phyloP scores from a whole-genome alignment of 2,329 filamentous ascomycete species.

The Dothiorella sarmentorum region DNA sequence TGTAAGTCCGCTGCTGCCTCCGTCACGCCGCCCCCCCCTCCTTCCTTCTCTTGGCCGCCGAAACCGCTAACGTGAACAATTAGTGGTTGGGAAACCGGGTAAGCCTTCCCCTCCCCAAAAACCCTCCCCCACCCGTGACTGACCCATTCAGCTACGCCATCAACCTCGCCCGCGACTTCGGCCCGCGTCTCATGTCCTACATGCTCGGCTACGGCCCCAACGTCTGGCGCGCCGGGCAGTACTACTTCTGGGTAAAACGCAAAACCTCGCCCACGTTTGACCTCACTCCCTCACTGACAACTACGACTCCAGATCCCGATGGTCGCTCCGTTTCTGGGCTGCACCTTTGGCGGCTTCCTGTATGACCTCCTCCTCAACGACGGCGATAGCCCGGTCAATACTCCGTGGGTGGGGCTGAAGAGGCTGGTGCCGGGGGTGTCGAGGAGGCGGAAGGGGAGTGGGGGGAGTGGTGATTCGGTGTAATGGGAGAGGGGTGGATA shows the following conservation, averaged over 20 bases:
- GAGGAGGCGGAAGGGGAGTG: too few species aligned
- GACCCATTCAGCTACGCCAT: constrained; percentile 47
- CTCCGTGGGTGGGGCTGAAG: constrained; percentile 55
- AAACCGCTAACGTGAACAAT: neutral
- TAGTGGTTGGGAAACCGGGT: constrained; percentile 62
- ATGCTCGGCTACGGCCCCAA: constrained; percentile 63
- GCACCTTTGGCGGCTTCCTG: constrained; percentile 59
- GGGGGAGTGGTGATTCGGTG: too few species aligned
- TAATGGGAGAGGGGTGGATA: too few species aligned
- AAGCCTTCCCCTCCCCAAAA: constrained; percentile 22
- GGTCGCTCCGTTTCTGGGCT: constrained; percentile 62
- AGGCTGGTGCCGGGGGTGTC: constrained; percentile 4
- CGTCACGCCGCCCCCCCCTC: too few species aligned
- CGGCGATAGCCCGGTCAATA: constrained; percentile 60
- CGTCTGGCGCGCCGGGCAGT: constrained; percentile 60
- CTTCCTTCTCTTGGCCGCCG: too few species aligned
- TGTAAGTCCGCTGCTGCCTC: constrained; percentile 34
- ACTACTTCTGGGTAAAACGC: constrained; percentile 60
- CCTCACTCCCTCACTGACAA: neutral
- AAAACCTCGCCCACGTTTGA: neutral
- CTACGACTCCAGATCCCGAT: constrained; percentile 52
- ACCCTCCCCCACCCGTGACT: constrained; percentile 28
- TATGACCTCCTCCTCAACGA: constrained; percentile 68
- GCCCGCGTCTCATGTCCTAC: constrained; percentile 64
- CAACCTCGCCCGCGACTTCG: constrained; percentile 68